These are phyloP conservation scores for Pyrrhoderma lamaoense DNA, from an alignment of 1,284 basidiomycete species.

Conservation along the genomic window DNA sequence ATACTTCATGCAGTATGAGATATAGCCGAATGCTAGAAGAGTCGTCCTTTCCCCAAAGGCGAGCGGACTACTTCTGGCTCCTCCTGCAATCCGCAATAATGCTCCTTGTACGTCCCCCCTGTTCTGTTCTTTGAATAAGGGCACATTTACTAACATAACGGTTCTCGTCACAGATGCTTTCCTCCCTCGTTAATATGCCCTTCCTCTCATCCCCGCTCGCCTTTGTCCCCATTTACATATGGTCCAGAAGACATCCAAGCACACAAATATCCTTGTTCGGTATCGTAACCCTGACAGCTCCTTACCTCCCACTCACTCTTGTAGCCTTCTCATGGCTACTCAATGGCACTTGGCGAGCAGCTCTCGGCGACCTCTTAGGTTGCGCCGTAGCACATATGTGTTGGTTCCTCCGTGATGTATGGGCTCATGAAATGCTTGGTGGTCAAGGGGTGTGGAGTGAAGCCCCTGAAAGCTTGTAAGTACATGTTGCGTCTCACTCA, in stretches of 20 bases:
- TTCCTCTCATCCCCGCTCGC: constrained; percentile 86
- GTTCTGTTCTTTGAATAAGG: not conserved
- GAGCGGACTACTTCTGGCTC: constrained; percentile 93
- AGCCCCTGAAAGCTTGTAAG: constrained; percentile 75
- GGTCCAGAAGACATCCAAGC: constrained; percentile 90
- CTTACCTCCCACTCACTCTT: constrained; percentile 89
- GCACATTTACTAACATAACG: not conserved
- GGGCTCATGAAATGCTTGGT: constrained; percentile 87
- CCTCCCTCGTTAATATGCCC: constrained; percentile 83
- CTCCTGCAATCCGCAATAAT: constrained; percentile 73
- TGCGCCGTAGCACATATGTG: constrained; percentile 87
- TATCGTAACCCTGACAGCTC: constrained; percentile 88
- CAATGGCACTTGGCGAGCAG: constrained; percentile 80
- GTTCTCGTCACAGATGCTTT: constrained; percentile 49
- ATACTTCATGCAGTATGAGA: no score
- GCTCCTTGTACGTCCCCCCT: constrained; percentile 59
- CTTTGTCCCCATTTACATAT: constrained; percentile 93
- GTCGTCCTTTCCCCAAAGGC: constrained; percentile 85
- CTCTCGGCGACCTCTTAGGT: constrained; percentile 79
- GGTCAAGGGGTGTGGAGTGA: constrained; percentile 69
- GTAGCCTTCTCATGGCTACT: constrained; percentile 88
- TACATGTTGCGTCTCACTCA: constrained; percentile 22
- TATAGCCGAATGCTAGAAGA: constrained; percentile 96
- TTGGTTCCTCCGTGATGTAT: constrained; percentile 92
- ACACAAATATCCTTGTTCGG: constrained; percentile 96